Evolutionary conservation across 2,329 filamentous ascomycete species (phyloP).

Genomic region (Colletotrichum tamarilloi): DNA sequence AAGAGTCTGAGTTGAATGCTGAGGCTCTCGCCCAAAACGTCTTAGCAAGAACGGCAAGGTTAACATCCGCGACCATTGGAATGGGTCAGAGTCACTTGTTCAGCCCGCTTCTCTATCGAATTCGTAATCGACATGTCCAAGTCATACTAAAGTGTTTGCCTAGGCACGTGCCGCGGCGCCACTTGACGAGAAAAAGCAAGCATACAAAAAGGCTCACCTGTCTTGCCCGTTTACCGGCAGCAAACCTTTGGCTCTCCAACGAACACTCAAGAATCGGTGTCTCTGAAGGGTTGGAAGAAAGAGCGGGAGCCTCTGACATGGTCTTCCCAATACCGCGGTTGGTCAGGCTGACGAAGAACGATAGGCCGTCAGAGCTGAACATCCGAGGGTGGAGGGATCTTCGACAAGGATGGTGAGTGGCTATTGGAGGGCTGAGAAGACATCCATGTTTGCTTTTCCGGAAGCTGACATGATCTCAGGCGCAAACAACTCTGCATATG

Average conservation of each 20-base stretch:
- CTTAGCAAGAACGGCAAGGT: slow-evolving; percentile 10
- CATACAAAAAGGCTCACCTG: background rate
- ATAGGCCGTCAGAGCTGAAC: background rate
- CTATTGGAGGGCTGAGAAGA: background rate
- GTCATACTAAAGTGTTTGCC: background rate
- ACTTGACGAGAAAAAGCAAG: slow-evolving; percentile 14
- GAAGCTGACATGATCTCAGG: slow-evolving; percentile 15
- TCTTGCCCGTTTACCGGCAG: background rate
- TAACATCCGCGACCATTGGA: background rate
- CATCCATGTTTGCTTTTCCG: slow-evolving; percentile 25
- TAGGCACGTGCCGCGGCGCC: slow-evolving; percentile 13
- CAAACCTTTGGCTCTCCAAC: background rate
- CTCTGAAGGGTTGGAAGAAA: slow-evolving; percentile 19
- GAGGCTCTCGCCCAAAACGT: background rate
- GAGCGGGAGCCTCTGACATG: slow-evolving; percentile 1
- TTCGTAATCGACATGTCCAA: background rate
- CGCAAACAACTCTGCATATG: slow-evolving; percentile 24
- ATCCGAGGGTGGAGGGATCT: background rate
- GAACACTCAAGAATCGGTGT: background rate
- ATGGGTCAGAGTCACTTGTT: background rate
- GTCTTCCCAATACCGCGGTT: background rate
- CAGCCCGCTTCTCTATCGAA: background rate
- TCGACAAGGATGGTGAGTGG: background rate
- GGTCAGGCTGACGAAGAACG: background rate
- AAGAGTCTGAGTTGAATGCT: background rate